Evolutionary conservation across 345 rosid genomes (phyloP).

Genomic region (Pistacia integerrima): DNA sequence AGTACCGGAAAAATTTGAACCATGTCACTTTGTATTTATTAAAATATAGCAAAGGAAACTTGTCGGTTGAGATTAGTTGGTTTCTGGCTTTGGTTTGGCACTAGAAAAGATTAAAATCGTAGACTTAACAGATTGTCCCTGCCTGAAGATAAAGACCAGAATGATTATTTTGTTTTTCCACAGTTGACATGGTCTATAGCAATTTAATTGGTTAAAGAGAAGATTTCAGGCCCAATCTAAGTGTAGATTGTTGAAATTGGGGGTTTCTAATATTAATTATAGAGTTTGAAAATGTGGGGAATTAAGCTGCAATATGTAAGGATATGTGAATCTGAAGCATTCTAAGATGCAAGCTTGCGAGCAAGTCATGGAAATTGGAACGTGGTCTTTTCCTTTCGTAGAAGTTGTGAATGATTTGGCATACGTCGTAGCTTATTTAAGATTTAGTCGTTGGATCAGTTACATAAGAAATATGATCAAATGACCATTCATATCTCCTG

Average conservation of each 20-base stretch:
- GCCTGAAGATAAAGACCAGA: not conserved
- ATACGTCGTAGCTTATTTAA: not conserved
- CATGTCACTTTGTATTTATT: not conserved
- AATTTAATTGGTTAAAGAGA: not conserved
- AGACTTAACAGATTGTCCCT: not conserved
- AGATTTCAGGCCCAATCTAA: not conserved
- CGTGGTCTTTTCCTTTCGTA: too few relatives aligned
- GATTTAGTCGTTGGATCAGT: not conserved
- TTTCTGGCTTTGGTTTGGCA: not conserved
- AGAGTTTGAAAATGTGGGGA: too few relatives aligned
- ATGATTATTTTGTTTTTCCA: not conserved
- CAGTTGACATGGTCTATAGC: not conserved
- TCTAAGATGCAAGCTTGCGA: not conserved
- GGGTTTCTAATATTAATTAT: too few relatives aligned
- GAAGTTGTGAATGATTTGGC: not conserved
- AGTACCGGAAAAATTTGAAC: slow-evolving; percentile 8
- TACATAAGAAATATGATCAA: not conserved
- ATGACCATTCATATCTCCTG: not conserved
- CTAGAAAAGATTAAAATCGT: not conserved
- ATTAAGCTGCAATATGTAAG: not conserved
- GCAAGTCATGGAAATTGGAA: too few relatives aligned
- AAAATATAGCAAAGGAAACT: not conserved
- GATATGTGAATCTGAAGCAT: not conserved
- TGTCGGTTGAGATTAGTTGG: slow-evolving; percentile 12
- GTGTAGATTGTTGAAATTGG: not conserved